Conservation (phyloP, 306 rosid species). For the Rosa multiflora region DNA sequence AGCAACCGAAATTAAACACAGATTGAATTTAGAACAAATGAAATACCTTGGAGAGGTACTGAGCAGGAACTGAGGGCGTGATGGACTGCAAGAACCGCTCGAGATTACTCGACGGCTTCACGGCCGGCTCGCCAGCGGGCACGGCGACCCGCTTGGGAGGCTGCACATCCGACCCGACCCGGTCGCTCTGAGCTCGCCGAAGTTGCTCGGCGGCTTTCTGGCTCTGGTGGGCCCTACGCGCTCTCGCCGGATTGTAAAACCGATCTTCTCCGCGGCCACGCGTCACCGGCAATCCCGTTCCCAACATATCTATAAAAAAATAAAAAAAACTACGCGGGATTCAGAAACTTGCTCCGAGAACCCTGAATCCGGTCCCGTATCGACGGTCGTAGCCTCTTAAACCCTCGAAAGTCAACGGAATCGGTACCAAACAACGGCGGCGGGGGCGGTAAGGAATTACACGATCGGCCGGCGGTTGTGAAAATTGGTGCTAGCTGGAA, state of each 20-base stretch:
- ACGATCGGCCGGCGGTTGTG: conserved; percentile 30
- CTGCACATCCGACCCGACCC: conserved; percentile 36
- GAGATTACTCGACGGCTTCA: conserved; percentile 54
- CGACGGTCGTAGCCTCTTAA: conserved; percentile 1
- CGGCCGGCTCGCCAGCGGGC: conserved; percentile 37
- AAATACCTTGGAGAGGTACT: conserved; percentile 59
- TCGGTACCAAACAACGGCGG: neutral
- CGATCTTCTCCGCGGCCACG: conserved; percentile 74
- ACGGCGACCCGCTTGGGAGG: conserved; percentile 25
- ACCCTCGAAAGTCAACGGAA: conserved; percentile 48
- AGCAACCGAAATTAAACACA: neutral
- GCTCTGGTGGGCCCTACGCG: conserved; percentile 44
- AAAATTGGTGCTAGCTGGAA: conserved; percentile 7
- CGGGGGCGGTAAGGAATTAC: neutral
- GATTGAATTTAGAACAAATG: neutral
- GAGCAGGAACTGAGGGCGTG: conserved; percentile 69
- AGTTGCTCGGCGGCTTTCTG: conserved; percentile 41
- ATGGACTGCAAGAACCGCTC: conserved; percentile 67
- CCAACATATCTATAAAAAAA: conserved; percentile 48
- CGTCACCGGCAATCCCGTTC: conserved; percentile 56
- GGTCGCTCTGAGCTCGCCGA: conserved; percentile 54
- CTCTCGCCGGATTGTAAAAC: conserved; percentile 50
- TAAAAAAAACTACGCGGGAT: conserved; percentile 13
- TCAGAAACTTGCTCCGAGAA: neutral
- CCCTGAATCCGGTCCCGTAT: conserved; percentile 6